phyloP scores from a whole-genome alignment of 169 alveolate genomes.

The Blepharisma undulans region DNA sequence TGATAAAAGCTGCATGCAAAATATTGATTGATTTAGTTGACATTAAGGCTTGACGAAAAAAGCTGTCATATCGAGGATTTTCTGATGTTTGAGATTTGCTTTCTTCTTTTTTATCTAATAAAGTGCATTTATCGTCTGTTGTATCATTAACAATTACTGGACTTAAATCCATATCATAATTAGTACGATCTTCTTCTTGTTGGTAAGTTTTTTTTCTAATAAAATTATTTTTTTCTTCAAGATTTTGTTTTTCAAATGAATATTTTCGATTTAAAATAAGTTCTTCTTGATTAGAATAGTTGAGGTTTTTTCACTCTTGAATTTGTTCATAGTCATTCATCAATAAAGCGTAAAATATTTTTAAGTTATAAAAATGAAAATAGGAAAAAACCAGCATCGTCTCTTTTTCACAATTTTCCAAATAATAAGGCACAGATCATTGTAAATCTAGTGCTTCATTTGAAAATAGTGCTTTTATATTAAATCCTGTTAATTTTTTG shows the following conservation, averaged over 20 bases:
- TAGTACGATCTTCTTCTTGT: not conserved
- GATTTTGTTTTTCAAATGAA: not conserved
- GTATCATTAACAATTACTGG: not conserved
- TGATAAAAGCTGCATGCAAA: not conserved
- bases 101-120: not conserved
- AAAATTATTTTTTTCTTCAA: not conserved
- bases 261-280: not conserved
- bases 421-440: not conserved
- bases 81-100: not conserved
- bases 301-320: not conserved
- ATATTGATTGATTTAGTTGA: not conserved
- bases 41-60: not conserved
- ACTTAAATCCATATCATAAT: not conserved
- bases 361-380: too few relatives aligned
- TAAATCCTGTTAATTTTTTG: not conserved
- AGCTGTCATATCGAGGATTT: not conserved
- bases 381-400: not conserved
- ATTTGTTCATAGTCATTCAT: not conserved
- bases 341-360: not conserved
- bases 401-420: not conserved
- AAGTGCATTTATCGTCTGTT: not conserved
- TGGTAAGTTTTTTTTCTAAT: too few relatives aligned
- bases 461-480: not conserved
- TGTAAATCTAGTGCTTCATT: not conserved
- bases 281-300: not conserved